phyloP scores from a whole-genome alignment of 805 yeast genomes.

The Jamesozyma hellenica region DNA sequence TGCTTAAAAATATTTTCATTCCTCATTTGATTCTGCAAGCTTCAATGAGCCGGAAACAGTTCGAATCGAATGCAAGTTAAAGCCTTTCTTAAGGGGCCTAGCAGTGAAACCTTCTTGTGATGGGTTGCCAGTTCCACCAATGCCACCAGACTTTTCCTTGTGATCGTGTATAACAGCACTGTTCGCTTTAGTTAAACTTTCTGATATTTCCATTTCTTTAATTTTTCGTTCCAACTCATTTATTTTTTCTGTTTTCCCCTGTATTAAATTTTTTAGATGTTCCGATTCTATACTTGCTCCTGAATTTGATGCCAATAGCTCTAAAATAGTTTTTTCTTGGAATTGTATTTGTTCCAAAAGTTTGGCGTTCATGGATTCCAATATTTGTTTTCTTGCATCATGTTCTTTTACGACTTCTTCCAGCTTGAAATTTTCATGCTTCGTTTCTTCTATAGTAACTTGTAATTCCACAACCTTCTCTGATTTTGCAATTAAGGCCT shows the following conservation, averaged over 20 bases:
- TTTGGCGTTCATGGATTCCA: slow-evolving; percentile 18
- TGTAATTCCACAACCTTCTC: slow-evolving; percentile 16
- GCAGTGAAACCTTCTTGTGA: slow-evolving; percentile 9
- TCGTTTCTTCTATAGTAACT: slow-evolving; percentile 13
- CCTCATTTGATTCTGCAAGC: too few species aligned
- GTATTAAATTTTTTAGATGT: slow-evolving; percentile 8
- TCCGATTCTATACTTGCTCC: slow-evolving; percentile 12
- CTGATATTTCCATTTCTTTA: not conserved
- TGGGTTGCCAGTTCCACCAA: slow-evolving; percentile 6
- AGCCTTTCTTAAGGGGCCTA: slow-evolving; percentile 14
- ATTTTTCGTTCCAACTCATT: slow-evolving; percentile 7
- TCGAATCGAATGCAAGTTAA: slow-evolving; percentile 14
- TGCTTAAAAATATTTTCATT: too few species aligned
- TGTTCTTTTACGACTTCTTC: slow-evolving; percentile 7
- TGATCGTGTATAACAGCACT: too few species aligned
- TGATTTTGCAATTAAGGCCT: slow-evolving; percentile 17
- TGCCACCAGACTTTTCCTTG: too few species aligned
- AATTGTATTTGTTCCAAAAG: slow-evolving; percentile 15
- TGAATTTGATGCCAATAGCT: slow-evolving; percentile 10
- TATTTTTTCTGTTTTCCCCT: slow-evolving; percentile 10
- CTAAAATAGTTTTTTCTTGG: slow-evolving; percentile 14
- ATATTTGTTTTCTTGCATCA: slow-evolving; percentile 7
- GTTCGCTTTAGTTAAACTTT: too few species aligned
- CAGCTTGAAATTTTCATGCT: slow-evolving; percentile 6
- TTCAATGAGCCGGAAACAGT: slow-evolving; percentile 5